phyloP scores from a whole-genome alignment of 352 stramenopile genomes.

The Phytophthora constricta region DNA sequence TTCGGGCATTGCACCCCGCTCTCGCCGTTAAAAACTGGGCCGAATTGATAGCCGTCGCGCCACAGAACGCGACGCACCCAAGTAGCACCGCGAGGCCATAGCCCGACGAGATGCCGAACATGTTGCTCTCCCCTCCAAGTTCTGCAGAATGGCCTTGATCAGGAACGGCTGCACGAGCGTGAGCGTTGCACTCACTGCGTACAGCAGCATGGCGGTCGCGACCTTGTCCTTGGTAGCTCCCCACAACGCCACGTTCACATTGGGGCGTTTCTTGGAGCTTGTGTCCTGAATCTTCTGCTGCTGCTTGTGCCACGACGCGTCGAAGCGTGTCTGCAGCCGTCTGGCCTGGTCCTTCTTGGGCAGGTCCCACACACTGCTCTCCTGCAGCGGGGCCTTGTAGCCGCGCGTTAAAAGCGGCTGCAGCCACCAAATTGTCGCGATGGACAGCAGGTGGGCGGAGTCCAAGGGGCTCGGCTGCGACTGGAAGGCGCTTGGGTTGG shows the following conservation, averaged over 20 bases:
- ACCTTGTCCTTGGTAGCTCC: conserved; percentile 48
- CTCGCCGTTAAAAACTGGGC: conserved; percentile 57
- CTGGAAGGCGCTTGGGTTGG: not conserved
- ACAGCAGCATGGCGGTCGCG: conserved; percentile 36
- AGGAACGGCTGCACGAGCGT: conserved; percentile 57
- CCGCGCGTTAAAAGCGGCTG: conserved; percentile 48
- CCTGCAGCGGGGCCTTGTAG: conserved; percentile 40
- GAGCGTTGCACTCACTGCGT: conserved; percentile 44
- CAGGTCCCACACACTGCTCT: conserved; percentile 52
- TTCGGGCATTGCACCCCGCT: conserved; percentile 56
- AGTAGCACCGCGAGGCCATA: conserved; percentile 56
- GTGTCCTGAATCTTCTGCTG: not conserved
- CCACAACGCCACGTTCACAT: conserved; percentile 62
- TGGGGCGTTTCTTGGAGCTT: conserved; percentile 5
- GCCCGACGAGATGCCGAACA: conserved; percentile 52
- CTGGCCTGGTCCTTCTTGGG: conserved; percentile 47
- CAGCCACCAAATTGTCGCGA: conserved; percentile 65
- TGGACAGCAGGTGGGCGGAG: conserved; percentile 43
- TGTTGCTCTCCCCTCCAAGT: conserved; percentile 45
- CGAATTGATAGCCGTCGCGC: conserved; percentile 55
- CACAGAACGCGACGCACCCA: conserved; percentile 40
- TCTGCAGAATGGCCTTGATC: conserved; percentile 67
- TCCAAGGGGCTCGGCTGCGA: conserved; percentile 41
- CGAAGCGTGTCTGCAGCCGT: conserved; percentile 49
- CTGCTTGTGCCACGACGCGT: conserved; percentile 44